A percentile compares a stretch with the other conserved stretches of the same genome.
These are phyloP conservation scores for Malus sieversii DNA, from an alignment of 306 rosid genomes.

Conservation along the genomic window DNA sequence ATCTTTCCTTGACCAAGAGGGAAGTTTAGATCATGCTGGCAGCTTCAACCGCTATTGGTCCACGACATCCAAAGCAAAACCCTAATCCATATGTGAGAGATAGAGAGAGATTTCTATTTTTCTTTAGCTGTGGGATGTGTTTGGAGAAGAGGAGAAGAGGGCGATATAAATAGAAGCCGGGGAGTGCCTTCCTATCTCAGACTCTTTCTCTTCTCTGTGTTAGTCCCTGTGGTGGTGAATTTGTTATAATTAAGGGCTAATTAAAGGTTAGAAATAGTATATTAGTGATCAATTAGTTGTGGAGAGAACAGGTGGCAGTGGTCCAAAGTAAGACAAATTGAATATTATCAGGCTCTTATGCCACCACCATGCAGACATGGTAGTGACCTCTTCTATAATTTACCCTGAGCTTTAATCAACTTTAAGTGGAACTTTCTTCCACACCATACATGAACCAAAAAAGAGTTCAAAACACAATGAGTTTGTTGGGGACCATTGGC, in stretches of 20 bases:
- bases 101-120: not conserved
- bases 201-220: not conserved
- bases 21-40: slow-evolving; percentile 83
- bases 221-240: not conserved
- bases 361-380: slow-evolving; percentile 48
- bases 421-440: slow-evolving; percentile 17
- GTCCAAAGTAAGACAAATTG: slow-evolving; percentile 66
- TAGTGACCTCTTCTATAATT: slow-evolving; percentile 27
- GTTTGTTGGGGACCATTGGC: slow-evolving; percentile 58
- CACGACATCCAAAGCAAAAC: slow-evolving; percentile 31
- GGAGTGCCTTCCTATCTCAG: not conserved
- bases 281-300: not conserved
- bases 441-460: slow-evolving; percentile 40
- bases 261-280: not conserved
- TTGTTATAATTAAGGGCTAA: not conserved
- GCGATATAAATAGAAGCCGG: slow-evolving; percentile 39
- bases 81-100: not conserved
- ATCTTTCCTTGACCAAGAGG: slow-evolving; percentile 45
- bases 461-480: slow-evolving; percentile 31
- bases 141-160: slow-evolving; percentile 12
- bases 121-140: not conserved
- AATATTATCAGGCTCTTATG: slow-evolving; percentile 47
- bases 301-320: slow-evolving; percentile 36
- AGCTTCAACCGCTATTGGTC: slow-evolving; percentile 62
- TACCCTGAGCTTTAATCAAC: slow-evolving; percentile 27